A percentile compares a stretch with the other conserved stretches of the same genome.
These are phyloP conservation scores for Chlamydomonas sphaeroides DNA, from an alignment of 139 green algal species.

Conservation along the genomic window DNA sequence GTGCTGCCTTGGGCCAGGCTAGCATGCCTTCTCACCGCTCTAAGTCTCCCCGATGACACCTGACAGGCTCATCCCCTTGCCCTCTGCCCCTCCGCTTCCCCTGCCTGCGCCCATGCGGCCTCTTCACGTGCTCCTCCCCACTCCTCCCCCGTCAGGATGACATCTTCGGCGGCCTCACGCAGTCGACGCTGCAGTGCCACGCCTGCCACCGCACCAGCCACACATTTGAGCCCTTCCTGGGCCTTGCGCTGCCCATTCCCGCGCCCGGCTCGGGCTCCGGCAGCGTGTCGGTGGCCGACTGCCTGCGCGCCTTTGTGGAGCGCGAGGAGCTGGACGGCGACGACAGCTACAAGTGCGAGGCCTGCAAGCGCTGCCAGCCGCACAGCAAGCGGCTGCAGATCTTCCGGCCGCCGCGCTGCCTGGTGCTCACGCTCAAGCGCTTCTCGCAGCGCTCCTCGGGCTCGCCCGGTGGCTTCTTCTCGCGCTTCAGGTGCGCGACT, in stretches of 20 bases:
- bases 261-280: not conserved
- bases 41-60: too few species aligned
- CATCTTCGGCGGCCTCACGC: slow-evolving; percentile 82
- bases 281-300: slow-evolving; percentile 41
- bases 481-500: slow-evolving; percentile 21
- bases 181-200: slow-evolving; percentile 80
- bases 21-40: too few species aligned
- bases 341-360: slow-evolving; percentile 67
- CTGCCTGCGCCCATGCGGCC: too few species aligned
- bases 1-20: too few species aligned
- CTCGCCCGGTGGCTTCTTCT: slow-evolving; percentile 23
- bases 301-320: slow-evolving; percentile 54
- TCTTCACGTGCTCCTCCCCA: too few species aligned
- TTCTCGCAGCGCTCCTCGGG: slow-evolving; percentile 51
- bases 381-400: slow-evolving; percentile 74
- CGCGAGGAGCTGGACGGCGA: slow-evolving; percentile 55
- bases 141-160: slow-evolving; percentile 53
- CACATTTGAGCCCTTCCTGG: slow-evolving; percentile 85
- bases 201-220: slow-evolving; percentile 65
- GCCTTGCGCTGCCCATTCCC: slow-evolving; percentile 81
- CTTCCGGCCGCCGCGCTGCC: slow-evolving; percentile 56
- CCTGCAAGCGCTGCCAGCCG: slow-evolving; percentile 60
- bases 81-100: too few species aligned
- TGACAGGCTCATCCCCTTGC: too few species aligned
- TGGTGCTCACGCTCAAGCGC: slow-evolving; percentile 78